phyloP scores from a whole-genome alignment of 495 filamentous ascomycete species.

The Hyaloscypha finlandica region DNA sequence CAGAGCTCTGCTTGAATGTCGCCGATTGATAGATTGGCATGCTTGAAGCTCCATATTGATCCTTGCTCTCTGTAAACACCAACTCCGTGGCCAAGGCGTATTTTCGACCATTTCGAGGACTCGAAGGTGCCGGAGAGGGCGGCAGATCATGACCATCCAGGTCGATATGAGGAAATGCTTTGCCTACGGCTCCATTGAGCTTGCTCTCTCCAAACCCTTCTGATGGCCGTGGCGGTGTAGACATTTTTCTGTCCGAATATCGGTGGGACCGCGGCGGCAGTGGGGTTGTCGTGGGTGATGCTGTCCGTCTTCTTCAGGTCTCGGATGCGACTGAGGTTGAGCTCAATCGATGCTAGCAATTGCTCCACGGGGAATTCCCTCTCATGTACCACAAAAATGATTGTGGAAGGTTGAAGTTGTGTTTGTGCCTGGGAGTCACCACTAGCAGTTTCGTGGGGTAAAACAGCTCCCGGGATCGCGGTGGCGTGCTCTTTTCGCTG shows the following conservation, averaged over 20 bases:
- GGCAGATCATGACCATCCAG: constrained; percentile 88
- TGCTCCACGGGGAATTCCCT: not conserved
- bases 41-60: constrained; percentile 94
- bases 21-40: constrained; percentile 98
- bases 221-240: constrained; percentile 37
- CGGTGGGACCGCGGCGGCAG: constrained; percentile 9
- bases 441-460: not conserved
- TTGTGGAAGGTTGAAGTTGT: not conserved
- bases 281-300: not conserved
- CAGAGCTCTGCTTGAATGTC: constrained; percentile 92
- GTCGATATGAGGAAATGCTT: constrained; percentile 74
- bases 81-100: constrained; percentile 95
- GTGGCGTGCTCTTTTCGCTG: not conserved
- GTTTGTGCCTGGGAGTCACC: not conserved
- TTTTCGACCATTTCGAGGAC: constrained; percentile 73
- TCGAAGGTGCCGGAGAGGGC: constrained; percentile 92
- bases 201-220: constrained; percentile 27
- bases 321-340: constrained; percentile 17
- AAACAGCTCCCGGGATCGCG: not conserved
- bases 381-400: not conserved
- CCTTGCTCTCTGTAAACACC: constrained; percentile 91
- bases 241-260: constrained; percentile 37
- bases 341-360: constrained; percentile 17
- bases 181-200: constrained; percentile 50
- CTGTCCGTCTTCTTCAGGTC: not conserved